Base-by-base conservation (phyloP, 2,329 filamentous ascomycete species). In the Coniochaeta sp. region DNA sequence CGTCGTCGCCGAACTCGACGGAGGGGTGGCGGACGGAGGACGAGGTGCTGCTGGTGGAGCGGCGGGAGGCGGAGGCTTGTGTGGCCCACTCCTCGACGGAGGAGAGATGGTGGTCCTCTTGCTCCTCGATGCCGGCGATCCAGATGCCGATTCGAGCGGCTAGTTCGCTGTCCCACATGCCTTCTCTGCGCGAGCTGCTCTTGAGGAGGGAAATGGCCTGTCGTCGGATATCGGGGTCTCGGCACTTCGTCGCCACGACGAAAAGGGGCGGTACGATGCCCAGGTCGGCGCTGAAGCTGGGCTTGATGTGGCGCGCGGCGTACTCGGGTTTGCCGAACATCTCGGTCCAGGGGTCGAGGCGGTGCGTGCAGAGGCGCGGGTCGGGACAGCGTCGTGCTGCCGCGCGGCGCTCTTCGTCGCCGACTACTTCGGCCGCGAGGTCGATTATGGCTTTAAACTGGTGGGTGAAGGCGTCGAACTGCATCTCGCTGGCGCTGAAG, bases 101-200 rank as follows among this genome's bases (percentile, higher is more conserved):
- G 38, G 38, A n/a, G n/a, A n/a, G 38, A 6, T 53, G 50, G 3
- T 56, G 52, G 8, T 68, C 67, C 3, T 72, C 70, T 6, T 70
- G 71, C 57, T 83, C 79, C 57, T 83, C 79, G 14, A 82, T 70
- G 8, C 71, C 65, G 62, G 77, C 73, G 33, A 82, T 70, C 78
- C 78, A 82, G 53, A 69, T 70, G 46, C 73, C 75, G 57, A 83
- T 81, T 7, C 72, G 72, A 1, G 79, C 78, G 10, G 74, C 71
- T 54, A 83, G 70, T 56, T 80, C 75, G 58, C 78, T 83, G 59
- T 88, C 83, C 84, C 84, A 87, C 74, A 87, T 83, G 20, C 81
- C 83, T 65, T 87, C 85, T 48, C 83, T 72, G 42, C 83, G 73
- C 7, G 81, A 77, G 59, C 78, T 82, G 57, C 75, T 79, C 49